phyloP scores from a whole-genome alignment of 352 stramenopile genomes.

The Globisporangium rhizosaccharum region DNA sequence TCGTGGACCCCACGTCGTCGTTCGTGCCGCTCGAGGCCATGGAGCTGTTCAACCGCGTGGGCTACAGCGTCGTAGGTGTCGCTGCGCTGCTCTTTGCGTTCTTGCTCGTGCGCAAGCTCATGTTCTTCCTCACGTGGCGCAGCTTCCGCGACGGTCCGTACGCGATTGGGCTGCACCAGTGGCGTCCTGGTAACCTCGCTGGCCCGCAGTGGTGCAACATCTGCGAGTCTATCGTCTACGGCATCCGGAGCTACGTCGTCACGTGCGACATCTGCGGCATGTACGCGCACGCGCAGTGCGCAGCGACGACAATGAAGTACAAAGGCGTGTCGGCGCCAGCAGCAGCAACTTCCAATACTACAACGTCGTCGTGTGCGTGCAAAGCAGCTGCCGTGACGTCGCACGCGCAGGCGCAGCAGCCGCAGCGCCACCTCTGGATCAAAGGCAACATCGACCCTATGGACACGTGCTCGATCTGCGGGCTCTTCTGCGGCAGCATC shows the following conservation, averaged over 20 bases:
- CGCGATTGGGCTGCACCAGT: constrained; percentile 65
- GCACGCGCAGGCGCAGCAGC: constrained; percentile 14
- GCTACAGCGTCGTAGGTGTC: constrained; percentile 49
- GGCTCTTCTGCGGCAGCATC: constrained; percentile 76
- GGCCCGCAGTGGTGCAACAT: constrained; percentile 80
- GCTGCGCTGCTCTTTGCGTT: constrained; percentile 41
- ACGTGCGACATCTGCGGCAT: constrained; percentile 84
- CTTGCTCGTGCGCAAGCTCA: constrained; percentile 56
- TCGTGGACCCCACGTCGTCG: constrained; percentile 42
- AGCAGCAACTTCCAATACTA: neutral
- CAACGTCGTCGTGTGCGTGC: constrained; percentile 10
- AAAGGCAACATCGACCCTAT: constrained; percentile 84
- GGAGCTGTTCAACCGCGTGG: constrained; percentile 51
- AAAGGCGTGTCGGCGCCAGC: constrained; percentile 15
- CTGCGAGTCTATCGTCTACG: constrained; percentile 73
- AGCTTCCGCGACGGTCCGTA: constrained; percentile 77
- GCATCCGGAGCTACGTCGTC: constrained; percentile 83
- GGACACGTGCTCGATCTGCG: constrained; percentile 74
- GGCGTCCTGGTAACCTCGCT: constrained; percentile 65
- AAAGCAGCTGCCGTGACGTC: constrained; percentile 10
- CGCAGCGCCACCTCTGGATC: constrained; percentile 61
- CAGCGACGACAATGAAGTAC: constrained; percentile 42
- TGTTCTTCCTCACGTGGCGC: constrained; percentile 80
- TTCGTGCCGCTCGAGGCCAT: constrained; percentile 46
- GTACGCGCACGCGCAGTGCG: constrained; percentile 75